phyloP scores from a whole-genome alignment of 1,139 yeast genomes.

The Zygotorulaspora mrakii region DNA sequence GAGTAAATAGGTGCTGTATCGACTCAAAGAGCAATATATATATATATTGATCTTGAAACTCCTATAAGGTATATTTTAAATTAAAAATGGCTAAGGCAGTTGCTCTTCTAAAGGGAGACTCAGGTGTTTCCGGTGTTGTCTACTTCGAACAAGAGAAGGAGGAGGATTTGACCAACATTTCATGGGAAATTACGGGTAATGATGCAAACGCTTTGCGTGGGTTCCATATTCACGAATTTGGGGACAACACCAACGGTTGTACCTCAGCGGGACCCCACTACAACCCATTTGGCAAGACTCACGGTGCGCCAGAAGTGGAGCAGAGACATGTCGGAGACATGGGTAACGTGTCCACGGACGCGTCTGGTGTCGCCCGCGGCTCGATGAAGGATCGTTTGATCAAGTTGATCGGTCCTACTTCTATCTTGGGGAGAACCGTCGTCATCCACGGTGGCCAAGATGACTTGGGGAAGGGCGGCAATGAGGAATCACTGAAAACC shows the following conservation, averaged over 20 bases:
- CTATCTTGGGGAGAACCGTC: slow-evolving; percentile 91
- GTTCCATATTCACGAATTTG: slow-evolving; percentile 96
- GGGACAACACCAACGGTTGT: slow-evolving; percentile 98
- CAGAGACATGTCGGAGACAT: slow-evolving; percentile 95
- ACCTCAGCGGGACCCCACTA: slow-evolving; percentile 99
- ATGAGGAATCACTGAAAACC: slow-evolving; percentile 89
- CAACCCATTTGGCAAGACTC: slow-evolving; percentile 87
- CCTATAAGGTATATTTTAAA: no score
- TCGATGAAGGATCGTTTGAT: slow-evolving; percentile 70
- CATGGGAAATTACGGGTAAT: slow-evolving; percentile 87
- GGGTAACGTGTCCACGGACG: slow-evolving; percentile 89
- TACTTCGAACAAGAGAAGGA: slow-evolving; percentile 79
- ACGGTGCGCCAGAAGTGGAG: slow-evolving; percentile 92
- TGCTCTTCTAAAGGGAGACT: slow-evolving; percentile 95
- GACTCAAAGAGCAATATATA: no score
- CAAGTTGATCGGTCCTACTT: slow-evolving; percentile 78
- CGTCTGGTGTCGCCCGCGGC: slow-evolving; percentile 86
- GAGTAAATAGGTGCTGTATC: no score
- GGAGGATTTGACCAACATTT: slow-evolving; percentile 73
- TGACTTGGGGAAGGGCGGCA: slow-evolving; percentile 95
- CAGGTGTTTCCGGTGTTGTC: slow-evolving; percentile 82
- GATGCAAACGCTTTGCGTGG: slow-evolving; percentile 87
- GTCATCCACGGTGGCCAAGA: slow-evolving; percentile 94
- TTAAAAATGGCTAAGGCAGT: slow-evolving; percentile 48
- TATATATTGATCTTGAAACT: no score